phyloP scores from a whole-genome alignment of 805 yeast species.

The Saccharomycopsis oosterbeekiorum region DNA sequence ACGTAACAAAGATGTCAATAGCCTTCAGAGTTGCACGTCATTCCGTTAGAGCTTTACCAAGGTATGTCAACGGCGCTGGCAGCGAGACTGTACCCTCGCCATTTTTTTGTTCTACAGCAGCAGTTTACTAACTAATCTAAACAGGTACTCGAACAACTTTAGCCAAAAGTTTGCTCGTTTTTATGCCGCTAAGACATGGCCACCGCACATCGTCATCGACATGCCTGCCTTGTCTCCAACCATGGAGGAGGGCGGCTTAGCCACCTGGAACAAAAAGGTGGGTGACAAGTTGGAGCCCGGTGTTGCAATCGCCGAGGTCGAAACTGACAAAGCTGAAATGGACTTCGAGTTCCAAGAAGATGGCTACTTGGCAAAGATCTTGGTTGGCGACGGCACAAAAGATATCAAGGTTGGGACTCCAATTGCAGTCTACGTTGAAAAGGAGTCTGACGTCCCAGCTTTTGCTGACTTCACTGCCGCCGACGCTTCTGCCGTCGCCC shows the following conservation, averaged over 20 bases:
- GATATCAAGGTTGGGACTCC: slow-evolving; percentile 90
- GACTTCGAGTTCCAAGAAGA: slow-evolving; percentile 89
- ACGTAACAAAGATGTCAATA: slow-evolving; percentile 16
- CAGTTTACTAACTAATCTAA: neutral
- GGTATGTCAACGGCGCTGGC: neutral
- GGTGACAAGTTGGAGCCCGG: slow-evolving; percentile 90
- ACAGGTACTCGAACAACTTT: slow-evolving; percentile 5
- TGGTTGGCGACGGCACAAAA: slow-evolving; percentile 58
- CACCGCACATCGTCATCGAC: slow-evolving; percentile 77
- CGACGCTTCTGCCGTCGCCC: slow-evolving; percentile 55
- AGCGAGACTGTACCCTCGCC: neutral
- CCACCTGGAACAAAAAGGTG: slow-evolving; percentile 78
- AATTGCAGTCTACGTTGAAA: slow-evolving; percentile 93
- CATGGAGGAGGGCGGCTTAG: slow-evolving; percentile 92
- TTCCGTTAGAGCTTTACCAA: slow-evolving; percentile 14
- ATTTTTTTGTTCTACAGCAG: neutral
- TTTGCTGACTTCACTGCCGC: slow-evolving; percentile 76
- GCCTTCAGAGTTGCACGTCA: slow-evolving; percentile 27
- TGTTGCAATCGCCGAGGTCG: slow-evolving; percentile 92
- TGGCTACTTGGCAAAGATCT: slow-evolving; percentile 75
- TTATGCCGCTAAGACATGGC: slow-evolving; percentile 54
- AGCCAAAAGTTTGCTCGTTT: slow-evolving; percentile 15
- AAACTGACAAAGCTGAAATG: slow-evolving; percentile 83
- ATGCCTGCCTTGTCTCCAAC: slow-evolving; percentile 99
- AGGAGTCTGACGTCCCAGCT: slow-evolving; percentile 73